Evolutionary conservation across 2,329 filamentous ascomycete species (phyloP), one percentile per base, ranked within the genome.

Genomic region (Colletotrichum abscissum): DNA sequence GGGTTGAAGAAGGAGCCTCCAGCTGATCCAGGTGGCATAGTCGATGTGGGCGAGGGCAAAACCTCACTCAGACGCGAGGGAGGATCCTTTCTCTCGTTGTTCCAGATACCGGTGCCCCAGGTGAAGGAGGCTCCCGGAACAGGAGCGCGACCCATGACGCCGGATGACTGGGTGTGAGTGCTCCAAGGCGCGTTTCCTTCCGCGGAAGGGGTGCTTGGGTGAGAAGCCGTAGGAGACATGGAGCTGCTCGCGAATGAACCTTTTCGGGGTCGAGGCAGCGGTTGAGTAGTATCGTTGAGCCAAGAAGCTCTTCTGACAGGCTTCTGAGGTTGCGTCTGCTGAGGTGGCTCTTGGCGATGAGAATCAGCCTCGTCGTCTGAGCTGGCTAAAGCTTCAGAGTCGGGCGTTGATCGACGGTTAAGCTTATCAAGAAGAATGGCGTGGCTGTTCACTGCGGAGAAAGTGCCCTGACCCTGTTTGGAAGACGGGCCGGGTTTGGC

Each of bases 301-400:
- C 95, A 98, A 52, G 94, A 97, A 58, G 93, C 89, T 75, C 94
- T 91, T 68, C 94, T 91, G 30, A 88, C 89, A 59, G 93, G 90
- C 78, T 92, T 94, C 63, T 84, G 88, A 63, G 85, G 88, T 77
- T 86, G 89, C 68, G 81, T 80, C 78, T 83, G 84, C 78, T 87
- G 87, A 75, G 84, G 84, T 78, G 80, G 82, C 70, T 88, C 89
- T 76, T 90, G 86, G 57, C 87, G 87, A 76, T 89, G 88, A 80
- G 91, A 88, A 74, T 98, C 93, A 70, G 87, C 89, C 82, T 99
- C 97, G 81, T 98, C 97, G 82, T 98, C 97, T 14, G 95, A 98
- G 76, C 96, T 98, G 65, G 93, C 95, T 73, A 98, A 86, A 64
- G 94, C 96, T 81, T 98, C 96, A 4, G 95, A 98, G 80, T 98